Evolutionary conservation across 257 asterid genomes (phyloP).

Genomic region (Phtheirospermum japonicum): DNA sequence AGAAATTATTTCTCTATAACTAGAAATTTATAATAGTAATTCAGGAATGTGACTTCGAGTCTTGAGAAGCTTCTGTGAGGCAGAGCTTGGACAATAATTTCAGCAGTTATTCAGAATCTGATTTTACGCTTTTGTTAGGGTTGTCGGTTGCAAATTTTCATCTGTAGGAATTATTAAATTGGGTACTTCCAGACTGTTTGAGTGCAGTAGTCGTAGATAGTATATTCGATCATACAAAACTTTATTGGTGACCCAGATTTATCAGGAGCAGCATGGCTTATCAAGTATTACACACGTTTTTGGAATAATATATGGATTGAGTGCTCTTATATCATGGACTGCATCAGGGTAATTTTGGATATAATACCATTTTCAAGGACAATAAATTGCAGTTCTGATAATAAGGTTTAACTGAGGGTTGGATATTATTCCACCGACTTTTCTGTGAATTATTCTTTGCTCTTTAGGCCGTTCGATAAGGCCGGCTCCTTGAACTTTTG

Average conservation of each 20-base stretch:
- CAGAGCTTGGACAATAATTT: slow-evolving; percentile 11
- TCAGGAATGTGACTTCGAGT: slow-evolving; percentile 14
- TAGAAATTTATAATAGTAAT: slow-evolving; percentile 14
- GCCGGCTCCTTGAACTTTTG: background rate
- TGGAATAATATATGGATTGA: slow-evolving; percentile 3
- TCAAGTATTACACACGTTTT: slow-evolving; percentile 6
- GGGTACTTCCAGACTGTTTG: no score
- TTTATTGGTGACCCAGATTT: background rate
- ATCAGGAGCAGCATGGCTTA: background rate
- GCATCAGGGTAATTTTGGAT: no score
- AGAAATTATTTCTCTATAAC: no score
- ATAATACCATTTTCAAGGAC: background rate
- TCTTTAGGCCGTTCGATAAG: slow-evolving; percentile 1
- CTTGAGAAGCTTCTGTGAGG: slow-evolving; percentile 1
- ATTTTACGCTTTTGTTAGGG: slow-evolving; percentile 10
- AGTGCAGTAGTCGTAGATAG: background rate
- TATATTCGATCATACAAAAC: background rate
- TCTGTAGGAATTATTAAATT: no score
- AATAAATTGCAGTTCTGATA: slow-evolving; percentile 1
- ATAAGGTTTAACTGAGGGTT: background rate
- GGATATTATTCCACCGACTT: background rate
- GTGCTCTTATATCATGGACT: slow-evolving; percentile 2
- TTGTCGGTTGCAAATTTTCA: background rate
- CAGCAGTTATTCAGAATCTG: slow-evolving; percentile 18
- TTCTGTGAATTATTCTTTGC: slow-evolving; percentile 2